Evolutionary conservation across 176 grass and related monocot genomes (phyloP).

Genomic region (Rhipidocladum racemiflorum): DNA sequence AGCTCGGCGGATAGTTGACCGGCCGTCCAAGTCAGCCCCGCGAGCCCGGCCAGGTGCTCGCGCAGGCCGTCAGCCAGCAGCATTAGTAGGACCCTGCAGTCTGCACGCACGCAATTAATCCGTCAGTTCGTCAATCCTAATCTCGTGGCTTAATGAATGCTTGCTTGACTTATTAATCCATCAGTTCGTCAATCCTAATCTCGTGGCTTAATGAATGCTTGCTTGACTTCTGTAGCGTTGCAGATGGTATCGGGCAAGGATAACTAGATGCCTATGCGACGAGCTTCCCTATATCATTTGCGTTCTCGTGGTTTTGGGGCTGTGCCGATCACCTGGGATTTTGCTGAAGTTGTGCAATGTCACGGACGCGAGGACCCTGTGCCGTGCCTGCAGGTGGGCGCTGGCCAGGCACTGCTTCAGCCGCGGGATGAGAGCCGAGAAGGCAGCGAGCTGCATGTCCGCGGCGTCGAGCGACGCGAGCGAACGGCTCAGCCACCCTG

Average conservation of each 20-base stretch:
- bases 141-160: too few relatives aligned
- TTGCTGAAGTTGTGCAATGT: slow-evolving; percentile 54
- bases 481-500: slow-evolving; percentile 51
- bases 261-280: not conserved
- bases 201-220: not conserved
- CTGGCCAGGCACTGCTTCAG: slow-evolving; percentile 29
- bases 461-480: slow-evolving; percentile 16
- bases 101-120: slow-evolving; percentile 18
- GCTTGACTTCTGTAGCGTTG: not conserved
- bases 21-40: slow-evolving; percentile 37
- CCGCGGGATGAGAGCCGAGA: slow-evolving; percentile 48
- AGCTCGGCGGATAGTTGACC: slow-evolving; percentile 38
- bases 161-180: too few relatives aligned
- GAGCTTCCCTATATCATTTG: too few relatives aligned
- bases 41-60: slow-evolving; percentile 31
- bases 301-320: not conserved
- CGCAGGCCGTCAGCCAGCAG: slow-evolving; percentile 39
- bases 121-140: not conserved
- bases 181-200: not conserved
- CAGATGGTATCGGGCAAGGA: not conserved
- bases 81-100: slow-evolving; percentile 51
- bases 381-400: not conserved
- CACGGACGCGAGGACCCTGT: slow-evolving; percentile 44
- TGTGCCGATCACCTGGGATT: slow-evolving; percentile 33
- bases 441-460: slow-evolving; percentile 45